These are phyloP conservation scores for Plantago ovata DNA, from an alignment of 257 asterid genomes.

Conservation along the genomic window DNA sequence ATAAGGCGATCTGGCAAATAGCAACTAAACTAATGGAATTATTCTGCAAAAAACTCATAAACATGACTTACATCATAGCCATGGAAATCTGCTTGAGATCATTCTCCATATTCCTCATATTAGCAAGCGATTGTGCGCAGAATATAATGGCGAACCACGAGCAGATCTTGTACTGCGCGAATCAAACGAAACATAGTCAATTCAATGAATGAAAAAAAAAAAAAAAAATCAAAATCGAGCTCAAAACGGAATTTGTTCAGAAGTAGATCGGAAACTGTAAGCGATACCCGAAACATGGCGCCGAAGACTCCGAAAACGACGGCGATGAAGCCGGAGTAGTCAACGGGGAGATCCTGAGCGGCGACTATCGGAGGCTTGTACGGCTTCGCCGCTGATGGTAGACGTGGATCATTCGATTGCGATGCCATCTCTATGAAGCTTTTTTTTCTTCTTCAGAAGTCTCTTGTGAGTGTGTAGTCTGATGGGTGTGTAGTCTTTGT, in stretches of 20 bases:
- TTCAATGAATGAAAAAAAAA: background rate
- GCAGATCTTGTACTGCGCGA: conserved; percentile 73
- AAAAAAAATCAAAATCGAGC: background rate
- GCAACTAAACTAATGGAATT: background rate
- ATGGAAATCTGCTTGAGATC: conserved; percentile 98
- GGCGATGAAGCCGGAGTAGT: conserved; percentile 82
- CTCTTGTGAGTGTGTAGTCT: background rate
- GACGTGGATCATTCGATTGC: conserved; percentile 57
- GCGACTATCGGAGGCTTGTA: conserved; percentile 38
- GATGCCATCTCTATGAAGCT: conserved; percentile 37
- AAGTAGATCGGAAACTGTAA: conserved; percentile 1
- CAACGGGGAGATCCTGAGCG: conserved; percentile 70
- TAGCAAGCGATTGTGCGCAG: conserved; percentile 82
- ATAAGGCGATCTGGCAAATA: background rate
- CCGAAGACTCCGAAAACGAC: conserved; percentile 83
- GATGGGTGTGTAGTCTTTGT: no score
- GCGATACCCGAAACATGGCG: conserved; percentile 51
- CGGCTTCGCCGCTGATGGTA: conserved; percentile 58
- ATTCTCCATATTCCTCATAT: conserved; percentile 87
- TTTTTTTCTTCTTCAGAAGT: background rate
- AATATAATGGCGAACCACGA: conserved; percentile 95
- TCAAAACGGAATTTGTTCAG: background rate
- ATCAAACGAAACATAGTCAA: background rate
- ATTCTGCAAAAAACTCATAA: background rate
- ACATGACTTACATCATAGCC: conserved; percentile 93